Conservation (phyloP, 371 early-diverging fungal genomes). For the Basidiobolus meristosporus region DNA sequence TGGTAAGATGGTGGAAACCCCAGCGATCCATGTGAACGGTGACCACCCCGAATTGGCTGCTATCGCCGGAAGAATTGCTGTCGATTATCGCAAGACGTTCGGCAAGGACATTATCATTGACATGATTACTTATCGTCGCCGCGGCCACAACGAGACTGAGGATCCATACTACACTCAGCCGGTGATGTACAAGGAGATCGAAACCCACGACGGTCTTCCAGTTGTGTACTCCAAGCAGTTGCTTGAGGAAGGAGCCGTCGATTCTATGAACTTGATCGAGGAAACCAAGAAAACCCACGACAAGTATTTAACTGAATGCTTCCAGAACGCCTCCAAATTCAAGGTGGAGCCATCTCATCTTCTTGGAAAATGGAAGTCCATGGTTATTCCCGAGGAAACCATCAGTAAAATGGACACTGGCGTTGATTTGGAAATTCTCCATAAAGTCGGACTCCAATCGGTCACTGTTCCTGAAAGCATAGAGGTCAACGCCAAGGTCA, state of each 20-base stretch:
- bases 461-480: slow-evolving; percentile 68
- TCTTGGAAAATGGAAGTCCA: slow-evolving; percentile 6
- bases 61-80: slow-evolving; percentile 60
- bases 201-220: slow-evolving; percentile 62
- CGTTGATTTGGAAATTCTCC: slow-evolving; percentile 20
- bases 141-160: slow-evolving; percentile 95
- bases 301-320: no score
- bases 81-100: slow-evolving; percentile 80
- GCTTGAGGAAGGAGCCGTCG: slow-evolving; percentile 9
- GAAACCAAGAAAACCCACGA: slow-evolving; percentile 1
- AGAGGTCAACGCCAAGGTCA: slow-evolving; percentile 43
- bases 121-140: slow-evolving; percentile 78
- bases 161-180: slow-evolving; percentile 96
- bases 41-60: slow-evolving; percentile 87
- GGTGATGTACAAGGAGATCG: slow-evolving; percentile 82
- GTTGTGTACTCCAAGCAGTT: slow-evolving; percentile 54
- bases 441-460: slow-evolving; percentile 17
- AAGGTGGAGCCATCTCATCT: slow-evolving; percentile 19
- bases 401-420: no score
- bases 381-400: slow-evolving; percentile 14
- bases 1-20: slow-evolving; percentile 85
- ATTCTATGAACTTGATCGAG: slow-evolving; percentile 22
- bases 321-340: slow-evolving; percentile 29
- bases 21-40: slow-evolving; percentile 92
- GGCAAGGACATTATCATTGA: slow-evolving; percentile 84